Percentiles rank a stretch among this genome's conserved stretches.
phyloP scores from a whole-genome alignment of 148 eudicot genomes.

The Vaccinium corymbosum region DNA sequence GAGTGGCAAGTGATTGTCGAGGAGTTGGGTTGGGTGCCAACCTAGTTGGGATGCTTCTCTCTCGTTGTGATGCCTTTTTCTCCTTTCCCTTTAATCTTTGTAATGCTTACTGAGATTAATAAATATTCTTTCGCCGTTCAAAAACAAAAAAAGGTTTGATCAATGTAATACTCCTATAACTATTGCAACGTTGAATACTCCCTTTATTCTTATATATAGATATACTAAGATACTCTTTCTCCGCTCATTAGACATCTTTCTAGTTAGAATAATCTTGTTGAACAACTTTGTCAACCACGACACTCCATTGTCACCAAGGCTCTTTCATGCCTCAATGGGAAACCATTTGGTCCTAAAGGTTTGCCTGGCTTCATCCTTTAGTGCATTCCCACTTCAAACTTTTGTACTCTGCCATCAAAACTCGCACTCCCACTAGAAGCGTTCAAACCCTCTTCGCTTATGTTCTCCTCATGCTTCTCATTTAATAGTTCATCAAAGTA shows the following conservation, averaged over 20 bases:
- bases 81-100: too few species aligned
- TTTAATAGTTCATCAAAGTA: not conserved
- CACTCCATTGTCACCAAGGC: not conserved
- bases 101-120: too few species aligned
- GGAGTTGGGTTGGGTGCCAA: too few species aligned
- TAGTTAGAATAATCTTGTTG: not conserved
- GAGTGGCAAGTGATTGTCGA: too few species aligned
- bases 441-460: not conserved
- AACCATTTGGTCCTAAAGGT: not conserved
- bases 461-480: not conserved
- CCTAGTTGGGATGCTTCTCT: too few species aligned
- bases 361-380: not conserved
- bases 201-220: not conserved
- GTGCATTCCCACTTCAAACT: not conserved
- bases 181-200: not conserved
- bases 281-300: not conserved
- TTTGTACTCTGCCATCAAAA: not conserved
- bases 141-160: not conserved
- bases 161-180: not conserved
- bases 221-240: not conserved
- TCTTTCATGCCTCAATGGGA: not conserved
- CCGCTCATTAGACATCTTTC: not conserved
- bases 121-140: too few species aligned
- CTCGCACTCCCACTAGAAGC: not conserved
- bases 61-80: too few species aligned